Evolutionary conservation across 78 protist species (phyloP).

Genomic region (Dictyostelium purpureum): DNA sequence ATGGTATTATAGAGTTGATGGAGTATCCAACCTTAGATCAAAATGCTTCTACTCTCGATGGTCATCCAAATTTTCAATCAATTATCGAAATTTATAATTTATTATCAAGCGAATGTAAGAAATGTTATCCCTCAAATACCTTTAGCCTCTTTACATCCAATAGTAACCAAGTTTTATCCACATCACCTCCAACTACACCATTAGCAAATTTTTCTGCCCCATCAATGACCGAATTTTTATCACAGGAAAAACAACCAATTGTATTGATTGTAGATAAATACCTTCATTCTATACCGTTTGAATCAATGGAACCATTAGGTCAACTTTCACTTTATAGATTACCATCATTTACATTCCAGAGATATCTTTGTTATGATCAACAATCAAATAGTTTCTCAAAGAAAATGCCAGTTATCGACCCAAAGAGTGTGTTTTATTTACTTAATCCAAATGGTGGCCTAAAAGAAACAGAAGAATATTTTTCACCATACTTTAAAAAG

Average conservation of each 20-base stretch:
- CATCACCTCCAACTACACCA: background rate
- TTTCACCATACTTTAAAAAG: slow-evolving; percentile 1
- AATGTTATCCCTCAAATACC: background rate
- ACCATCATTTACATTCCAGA: slow-evolving; percentile 63
- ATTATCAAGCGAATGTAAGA: background rate
- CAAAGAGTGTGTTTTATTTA: slow-evolving; percentile 48
- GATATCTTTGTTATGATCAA: background rate
- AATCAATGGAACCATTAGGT: slow-evolving; percentile 40
- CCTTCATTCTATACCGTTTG: slow-evolving; percentile 65
- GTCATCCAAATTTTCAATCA: slow-evolving; percentile 10
- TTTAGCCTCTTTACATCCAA: no score
- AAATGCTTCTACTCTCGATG: background rate
- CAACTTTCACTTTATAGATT: slow-evolving; percentile 23
- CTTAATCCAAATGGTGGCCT: slow-evolving; percentile 81
- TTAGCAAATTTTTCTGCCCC: background rate
- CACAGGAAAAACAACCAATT: slow-evolving; percentile 23
- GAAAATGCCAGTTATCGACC: background rate
- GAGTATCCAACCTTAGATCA: background rate
- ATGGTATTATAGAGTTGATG: slow-evolving; percentile 22
- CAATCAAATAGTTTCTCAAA: background rate
- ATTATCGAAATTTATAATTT: background rate
- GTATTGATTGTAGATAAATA: slow-evolving; percentile 66
- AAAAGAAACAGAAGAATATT: slow-evolving; percentile 29
- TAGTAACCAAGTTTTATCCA: background rate
- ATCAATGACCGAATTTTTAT: background rate